phyloP scores from a whole-genome alignment of 345 rosid species.

The Brassica carinata region DNA sequence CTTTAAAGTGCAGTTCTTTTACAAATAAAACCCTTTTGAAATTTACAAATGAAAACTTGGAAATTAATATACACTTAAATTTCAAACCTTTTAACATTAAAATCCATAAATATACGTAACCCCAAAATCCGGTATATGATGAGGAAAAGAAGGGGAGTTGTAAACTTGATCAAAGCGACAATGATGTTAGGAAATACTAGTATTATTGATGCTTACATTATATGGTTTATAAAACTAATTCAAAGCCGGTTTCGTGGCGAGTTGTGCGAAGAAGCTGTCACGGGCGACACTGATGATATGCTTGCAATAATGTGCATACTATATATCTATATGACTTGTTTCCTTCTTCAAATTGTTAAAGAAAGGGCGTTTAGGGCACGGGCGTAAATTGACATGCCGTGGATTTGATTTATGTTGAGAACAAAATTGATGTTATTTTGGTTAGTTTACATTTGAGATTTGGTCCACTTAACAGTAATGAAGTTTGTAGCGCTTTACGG shows the following conservation, averaged over 20 bases:
- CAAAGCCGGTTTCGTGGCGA: neutral
- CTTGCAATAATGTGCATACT: neutral
- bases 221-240: neutral
- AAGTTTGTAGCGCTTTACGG: too few species aligned
- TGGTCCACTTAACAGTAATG: too few species aligned
- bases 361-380: too few species aligned
- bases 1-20: neutral
- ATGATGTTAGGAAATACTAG: neutral
- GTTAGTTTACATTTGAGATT: too few species aligned
- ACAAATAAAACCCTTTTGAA: neutral
- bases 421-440: too few species aligned
- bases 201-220: neutral
- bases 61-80: neutral
- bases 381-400: too few species aligned
- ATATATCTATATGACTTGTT: too few species aligned
- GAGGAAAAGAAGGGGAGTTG: neutral
- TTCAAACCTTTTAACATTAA: neutral
- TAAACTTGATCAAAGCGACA: neutral
- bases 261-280: neutral
- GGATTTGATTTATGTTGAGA: too few species aligned
- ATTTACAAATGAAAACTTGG: neutral
- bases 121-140: neutral
- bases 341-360: too few species aligned
- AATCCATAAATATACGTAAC: neutral
- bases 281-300: neutral